Evolutionary conservation across 768 basidiomycete genomes (phyloP), one percentile per base, ranked within the genome.

Genomic region (Tylopilus sp.): DNA sequence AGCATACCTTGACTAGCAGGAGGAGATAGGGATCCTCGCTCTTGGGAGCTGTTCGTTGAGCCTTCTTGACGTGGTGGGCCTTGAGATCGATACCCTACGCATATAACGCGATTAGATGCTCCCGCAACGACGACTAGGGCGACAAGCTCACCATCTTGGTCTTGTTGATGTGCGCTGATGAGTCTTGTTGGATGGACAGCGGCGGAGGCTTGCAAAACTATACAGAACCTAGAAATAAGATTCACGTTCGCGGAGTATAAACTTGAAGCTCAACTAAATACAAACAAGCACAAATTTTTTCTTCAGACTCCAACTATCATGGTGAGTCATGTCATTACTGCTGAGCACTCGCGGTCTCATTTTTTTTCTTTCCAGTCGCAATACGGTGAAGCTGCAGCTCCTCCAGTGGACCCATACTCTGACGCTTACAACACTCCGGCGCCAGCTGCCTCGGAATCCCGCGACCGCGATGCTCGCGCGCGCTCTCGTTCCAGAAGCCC

Each of bases 11-110:
- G 75, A 98, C 97, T 57, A 99, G 86, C 66, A 98, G 82, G 65
- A 97, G 85, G 64, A 99, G 83, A 79, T 99, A 98, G 17, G 95
- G 95, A 75, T 99, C 97, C 88, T 98, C 92, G 73, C 92, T 95
- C 80, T 91, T 91, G 71, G 97, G 97, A 57, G 91, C 91, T 62
- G 89, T 88, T 58, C 97, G 86, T 68, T 83, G 77, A 63, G 94
- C 85, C 83, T 97, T 98, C 86, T 90, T 95, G 85, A 97, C 95
- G 85, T 99, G 95, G 81, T 98, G 95, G 74, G 79, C 77, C 72
- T 80, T 79, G 75, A 98, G 83, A 77, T 97, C 94, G 75, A 97
- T 95, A 86, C 93, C 94, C 94, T 91, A 69, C 13, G 35, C 41
- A 53, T 21, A 17, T 1, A 40, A 31, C 22, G 21, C 47, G 41